Base-by-base conservation (phyloP, 129 eudicot species). In the Flaveria ramosissima region DNA sequence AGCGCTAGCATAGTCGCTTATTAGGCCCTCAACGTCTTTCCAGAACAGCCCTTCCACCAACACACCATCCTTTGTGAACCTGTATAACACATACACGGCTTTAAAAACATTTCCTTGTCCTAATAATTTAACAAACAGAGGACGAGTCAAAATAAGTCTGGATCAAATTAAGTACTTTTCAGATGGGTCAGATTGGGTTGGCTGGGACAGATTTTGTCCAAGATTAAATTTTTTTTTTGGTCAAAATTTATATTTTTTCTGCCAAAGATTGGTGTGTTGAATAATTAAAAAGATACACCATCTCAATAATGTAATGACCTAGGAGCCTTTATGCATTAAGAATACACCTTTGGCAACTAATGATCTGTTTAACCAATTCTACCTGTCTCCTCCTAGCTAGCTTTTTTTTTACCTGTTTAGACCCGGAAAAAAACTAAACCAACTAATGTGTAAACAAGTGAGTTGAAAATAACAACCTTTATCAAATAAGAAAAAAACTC, bases 31-130 rank as follows among this genome's bases (percentile, higher is more conserved):
- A 2, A 92, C 92, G 63, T 92, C 96, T 86, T 89, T 92, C 92
- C 96, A 87, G 81, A 89, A 92, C 39, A 92, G 82, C 52, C 97
- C 96, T 80, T 92, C 96, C 77, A 88, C 96, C 92, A 92, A 74
- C 81, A 89, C 93, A 78, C 97, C 97, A 66, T 92, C 97, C 84
- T 89, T 84, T 57, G 96, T 83, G 81, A 92, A 88, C 97, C 97
- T 92, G 82, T 56, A 76, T 75, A 20, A 73, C 74, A 59, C 67
- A 71, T 17, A n/a, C 12, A 11, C 59, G 14, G 11, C n/a, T 39
- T 55, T 55, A 19, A 4, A 51, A 32, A 66, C 15, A 66, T 23
- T 26, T 3, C 27, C 65, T 11, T 0, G 65, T 59, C 39, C 8
- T 23, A 9, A 3, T 11, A 23, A 1, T 9, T 23, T 55, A 7